Evolutionary conservation across 2,329 filamentous ascomycete species (phyloP), one percentile per base, ranked within the genome.

Genomic region (Tothia fuscella): DNA sequence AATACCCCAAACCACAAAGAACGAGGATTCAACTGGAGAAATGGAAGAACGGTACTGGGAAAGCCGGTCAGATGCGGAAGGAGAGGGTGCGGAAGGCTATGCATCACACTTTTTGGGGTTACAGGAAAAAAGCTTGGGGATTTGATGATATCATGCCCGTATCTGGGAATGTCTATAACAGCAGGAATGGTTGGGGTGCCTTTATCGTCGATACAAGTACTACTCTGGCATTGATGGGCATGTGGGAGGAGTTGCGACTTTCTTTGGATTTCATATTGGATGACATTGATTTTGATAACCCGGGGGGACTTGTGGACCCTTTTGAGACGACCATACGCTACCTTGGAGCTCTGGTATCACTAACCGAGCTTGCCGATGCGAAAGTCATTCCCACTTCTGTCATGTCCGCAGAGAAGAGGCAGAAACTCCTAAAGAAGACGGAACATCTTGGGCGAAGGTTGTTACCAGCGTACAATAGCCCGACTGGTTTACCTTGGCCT

Each of bases 401-500:
- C 42, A 47, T 63, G 19, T 47, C 49, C 5, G 38, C 44, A 31
- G 53, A 55, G 33, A 53, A 56, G 19, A 54, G 60, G 40, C 50
- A 58, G 28, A 41, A 49, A 9, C 51, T 65, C 19, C 55, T 64
- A 4, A 43, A 52, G 28, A 57, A 64, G 45, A 59, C 62, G n/a
- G 49, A 60, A 12, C 50, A 51, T 12, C 51, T 65, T 10, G 60
- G 58, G 16, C 48, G 54, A 41, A 56, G 58, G 36, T 54, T 65
- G 6, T 57, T 52, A 3, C 60, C 61, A 5, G 59, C 58, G 2
- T 65, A 60, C 44, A 56, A 63, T 39, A 60, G 59, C 6, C 59
- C 60, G 3, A 61, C 61, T 3, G 61, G 62, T 16, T 55, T 65
- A 58, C 56, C 63, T 13, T 67, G 61, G 61, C 63, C 64, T 6